Evolutionary conservation across 345 rosid species (phyloP).

Genomic region (Noccaea bulbosa): DNA sequence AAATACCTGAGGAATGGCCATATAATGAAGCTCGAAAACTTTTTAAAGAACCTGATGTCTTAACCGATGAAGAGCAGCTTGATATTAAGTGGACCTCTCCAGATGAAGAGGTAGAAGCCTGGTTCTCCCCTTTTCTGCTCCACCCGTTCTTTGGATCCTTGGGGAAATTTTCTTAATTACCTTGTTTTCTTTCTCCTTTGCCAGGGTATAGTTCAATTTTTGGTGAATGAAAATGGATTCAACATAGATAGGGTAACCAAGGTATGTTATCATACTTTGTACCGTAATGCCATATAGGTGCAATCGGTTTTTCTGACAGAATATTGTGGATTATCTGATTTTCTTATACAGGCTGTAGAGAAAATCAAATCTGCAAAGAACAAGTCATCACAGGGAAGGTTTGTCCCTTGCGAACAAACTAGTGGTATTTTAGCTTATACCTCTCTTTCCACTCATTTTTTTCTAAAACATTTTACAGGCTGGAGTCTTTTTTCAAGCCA

Average conservation of each 20-base stretch:
- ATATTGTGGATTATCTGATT: background rate
- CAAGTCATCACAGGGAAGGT: slow-evolving; percentile 97
- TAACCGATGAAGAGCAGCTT: slow-evolving; percentile 61
- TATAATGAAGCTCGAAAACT: slow-evolving; percentile 78
- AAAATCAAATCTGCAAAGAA: slow-evolving; percentile 91
- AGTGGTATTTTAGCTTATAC: slow-evolving; percentile 8
- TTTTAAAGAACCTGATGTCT: slow-evolving; percentile 80
- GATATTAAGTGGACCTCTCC: slow-evolving; percentile 87
- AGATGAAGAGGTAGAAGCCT: slow-evolving; percentile 76
- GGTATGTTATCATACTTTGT: slow-evolving; percentile 49
- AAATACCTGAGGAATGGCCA: slow-evolving; percentile 88
- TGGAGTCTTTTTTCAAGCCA: slow-evolving; percentile 86
- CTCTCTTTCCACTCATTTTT: slow-evolving; percentile 25
- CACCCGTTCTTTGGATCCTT: slow-evolving; percentile 7
- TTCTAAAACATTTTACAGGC: slow-evolving; percentile 45
- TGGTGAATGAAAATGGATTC: slow-evolving; percentile 95
- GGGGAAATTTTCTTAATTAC: background rate
- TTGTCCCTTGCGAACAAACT: slow-evolving; percentile 34
- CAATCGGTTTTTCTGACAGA: background rate
- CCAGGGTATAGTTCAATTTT: slow-evolving; percentile 67
- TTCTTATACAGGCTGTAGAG: slow-evolving; percentile 64
- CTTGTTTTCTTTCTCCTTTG: background rate
- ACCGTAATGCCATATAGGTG: slow-evolving; percentile 12
- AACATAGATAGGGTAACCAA: slow-evolving; percentile 80
- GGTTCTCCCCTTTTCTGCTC: slow-evolving; percentile 16